phyloP scores from a whole-genome alignment of 176 grass and related monocot species.

The Avena insularis region DNA sequence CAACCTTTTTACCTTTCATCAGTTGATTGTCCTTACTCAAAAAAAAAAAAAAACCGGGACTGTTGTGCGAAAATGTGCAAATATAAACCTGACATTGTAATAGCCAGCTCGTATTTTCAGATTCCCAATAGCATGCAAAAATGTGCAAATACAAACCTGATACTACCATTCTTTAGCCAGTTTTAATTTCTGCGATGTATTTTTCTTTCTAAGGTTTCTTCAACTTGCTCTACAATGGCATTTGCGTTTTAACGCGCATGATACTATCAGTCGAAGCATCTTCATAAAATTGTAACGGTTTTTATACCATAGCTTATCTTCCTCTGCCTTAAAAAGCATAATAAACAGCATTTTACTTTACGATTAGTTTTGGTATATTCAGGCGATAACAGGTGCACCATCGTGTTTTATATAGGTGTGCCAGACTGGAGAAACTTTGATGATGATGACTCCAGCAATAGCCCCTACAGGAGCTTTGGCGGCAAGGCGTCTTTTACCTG shows the following conservation, averaged over 20 bases:
- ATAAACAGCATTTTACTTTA: neutral
- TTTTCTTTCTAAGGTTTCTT: neutral
- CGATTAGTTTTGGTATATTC: conserved; percentile 19
- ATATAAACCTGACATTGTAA: too few species aligned
- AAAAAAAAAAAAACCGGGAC: too few species aligned
- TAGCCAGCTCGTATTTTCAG: neutral
- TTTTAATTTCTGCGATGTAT: neutral
- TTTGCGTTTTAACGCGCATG: neutral
- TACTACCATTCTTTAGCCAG: neutral
- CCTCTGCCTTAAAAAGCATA: neutral
- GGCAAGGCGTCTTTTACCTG: conserved; percentile 69
- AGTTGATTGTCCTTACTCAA: neutral
- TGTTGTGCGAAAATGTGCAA: too few species aligned
- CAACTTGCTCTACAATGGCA: neutral
- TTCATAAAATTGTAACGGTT: neutral
- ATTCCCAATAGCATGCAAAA: neutral
- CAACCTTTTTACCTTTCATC: neutral
- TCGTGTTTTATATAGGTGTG: conserved; percentile 44
- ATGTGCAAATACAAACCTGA: too few species aligned
- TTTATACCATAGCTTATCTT: neutral
- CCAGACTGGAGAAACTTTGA: conserved; percentile 52
- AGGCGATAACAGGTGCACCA: conserved; percentile 13
- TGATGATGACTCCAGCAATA: conserved; percentile 40
- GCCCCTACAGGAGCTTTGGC: conserved; percentile 45
- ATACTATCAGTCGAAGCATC: neutral